Base-by-base conservation (phyloP, 2,329 filamentous ascomycete genomes). In the Drechslerella coelobrocha region DNA sequence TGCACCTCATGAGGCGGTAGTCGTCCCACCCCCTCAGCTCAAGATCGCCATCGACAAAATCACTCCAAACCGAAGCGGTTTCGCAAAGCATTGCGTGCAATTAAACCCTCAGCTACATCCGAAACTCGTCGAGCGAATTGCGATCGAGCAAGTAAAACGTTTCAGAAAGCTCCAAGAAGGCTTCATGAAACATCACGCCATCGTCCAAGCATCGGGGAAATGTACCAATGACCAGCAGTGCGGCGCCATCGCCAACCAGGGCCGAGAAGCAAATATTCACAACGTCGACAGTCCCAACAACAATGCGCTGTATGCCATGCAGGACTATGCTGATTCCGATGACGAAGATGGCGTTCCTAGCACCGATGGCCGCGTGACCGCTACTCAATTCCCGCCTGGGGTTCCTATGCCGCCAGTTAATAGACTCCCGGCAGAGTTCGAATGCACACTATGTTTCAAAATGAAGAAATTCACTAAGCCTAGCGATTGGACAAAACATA, bases 401-500 rank as follows among this genome's bases (percentile, higher is more conserved):
- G 91, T 96, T 3, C 91, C 91, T 5, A 84, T 91, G 79, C 92
- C 92, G 4, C 91, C 91, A 1, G 88, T 91, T 1, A 84, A 82
- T 65, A 84, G 85, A 14, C 83, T 97, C 5, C 92, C 92, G 0
- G 91, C 92, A 2, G 88, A 93, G 76, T 93, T 96, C 72, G 92
- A 97, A 80, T 97, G 92, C 75, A 88, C 89, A 37, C 81, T 96
- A 21, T 96, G 92, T 80, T 96, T 91, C 81, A 86, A 88, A 74
- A 84, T 87, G 56, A 96, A 94, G 82, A 91, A 87, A 75, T 92
- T 94, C 75, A 86, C 88, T 75, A 96, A 96, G 78, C 92, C 92
- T 14, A 96, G 92, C 0, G 92, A 97, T 79, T 97, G 92, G 92
- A 96, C 92, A 1, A 96, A 97, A 78, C 92, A 97, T 76, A 90